Conservation (phyloP, 1,284 basidiomycete species). For the Leccinum ponderosum region DNA sequence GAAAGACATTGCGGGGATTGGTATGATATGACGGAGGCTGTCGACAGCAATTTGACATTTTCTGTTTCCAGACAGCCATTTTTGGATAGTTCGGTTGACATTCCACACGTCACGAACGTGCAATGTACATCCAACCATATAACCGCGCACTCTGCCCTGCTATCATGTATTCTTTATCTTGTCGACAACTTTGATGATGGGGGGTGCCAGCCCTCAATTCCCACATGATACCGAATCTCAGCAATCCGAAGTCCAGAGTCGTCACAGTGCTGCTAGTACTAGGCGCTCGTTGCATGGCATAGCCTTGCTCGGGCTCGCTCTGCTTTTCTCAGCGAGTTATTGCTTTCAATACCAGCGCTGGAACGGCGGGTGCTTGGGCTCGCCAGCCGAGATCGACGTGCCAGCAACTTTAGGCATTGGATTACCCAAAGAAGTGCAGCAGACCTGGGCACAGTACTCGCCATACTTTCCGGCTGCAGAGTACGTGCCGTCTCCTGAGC, state of each 20-base stretch:
- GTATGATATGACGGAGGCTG: too few relatives aligned
- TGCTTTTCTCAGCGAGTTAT: constrained; percentile 17
- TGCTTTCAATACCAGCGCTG: constrained; percentile 10
- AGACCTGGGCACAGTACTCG: constrained; percentile 58
- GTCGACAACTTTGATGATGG: neutral
- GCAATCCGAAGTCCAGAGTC: neutral
- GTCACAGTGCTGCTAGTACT: neutral
- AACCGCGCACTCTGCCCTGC: constrained; percentile 5
- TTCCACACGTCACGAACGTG: constrained; percentile 24
- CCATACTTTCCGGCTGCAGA: constrained; percentile 53
- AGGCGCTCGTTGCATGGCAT: neutral
- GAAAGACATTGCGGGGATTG: neutral
- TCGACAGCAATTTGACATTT: neutral
- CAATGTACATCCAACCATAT: constrained; percentile 22
- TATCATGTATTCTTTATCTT: constrained; percentile 8
- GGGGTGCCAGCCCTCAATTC: neutral
- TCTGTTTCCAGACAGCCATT: neutral
- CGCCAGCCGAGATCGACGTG: neutral
- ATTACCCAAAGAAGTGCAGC: constrained; percentile 30
- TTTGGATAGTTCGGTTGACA: constrained; percentile 14
- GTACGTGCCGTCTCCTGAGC: constrained; percentile 48
- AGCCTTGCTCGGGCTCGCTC: constrained; percentile 6
- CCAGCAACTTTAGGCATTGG: neutral
- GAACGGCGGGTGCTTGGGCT: neutral
- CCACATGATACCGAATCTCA: neutral